phyloP scores from a whole-genome alignment of 768 basidiomycete genomes.

The Leccinum truebloodii region DNA sequence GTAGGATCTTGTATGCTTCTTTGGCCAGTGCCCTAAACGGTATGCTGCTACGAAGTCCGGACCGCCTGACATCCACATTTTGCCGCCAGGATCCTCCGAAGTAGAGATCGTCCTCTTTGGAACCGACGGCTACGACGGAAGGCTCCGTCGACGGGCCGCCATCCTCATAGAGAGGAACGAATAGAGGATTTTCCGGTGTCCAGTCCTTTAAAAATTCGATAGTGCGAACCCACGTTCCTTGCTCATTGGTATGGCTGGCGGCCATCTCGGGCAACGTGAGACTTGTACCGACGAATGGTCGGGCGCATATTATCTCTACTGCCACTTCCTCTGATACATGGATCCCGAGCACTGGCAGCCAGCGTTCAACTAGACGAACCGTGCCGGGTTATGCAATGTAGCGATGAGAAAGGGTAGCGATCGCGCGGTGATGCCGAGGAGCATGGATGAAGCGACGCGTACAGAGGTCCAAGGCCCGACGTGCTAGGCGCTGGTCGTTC shows the following conservation, averaged over 20 bases:
- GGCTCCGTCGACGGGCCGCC: slow-evolving; percentile 8
- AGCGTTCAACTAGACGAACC: slow-evolving; percentile 86
- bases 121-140: slow-evolving; percentile 29
- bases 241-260: slow-evolving; percentile 58
- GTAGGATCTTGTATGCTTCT: slow-evolving; percentile 67
- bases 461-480: slow-evolving; percentile 60
- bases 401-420: slow-evolving; percentile 77
- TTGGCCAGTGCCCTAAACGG: slow-evolving; percentile 71
- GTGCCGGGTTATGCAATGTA: slow-evolving; percentile 81
- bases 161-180: slow-evolving; percentile 68
- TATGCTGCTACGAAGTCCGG: slow-evolving; percentile 74
- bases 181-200: slow-evolving; percentile 76
- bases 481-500: slow-evolving; percentile 54
- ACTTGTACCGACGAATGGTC: slow-evolving; percentile 61
- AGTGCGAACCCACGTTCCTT: slow-evolving; percentile 80
- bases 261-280: slow-evolving; percentile 35
- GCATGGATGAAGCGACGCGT: slow-evolving; percentile 72
- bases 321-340: slow-evolving; percentile 72
- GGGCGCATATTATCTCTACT: slow-evolving; percentile 83
- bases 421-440: slow-evolving; percentile 83
- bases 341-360: slow-evolving; percentile 69
- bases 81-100: slow-evolving; percentile 71
- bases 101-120: slow-evolving; percentile 64
- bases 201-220: slow-evolving; percentile 77
- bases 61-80: slow-evolving; percentile 70